A percentile compares a stretch with the other conserved stretches of the same genome.
Evolutionary conservation across 2,329 filamentous ascomycete species (phyloP).

Genomic region (Penicillium sp.): DNA sequence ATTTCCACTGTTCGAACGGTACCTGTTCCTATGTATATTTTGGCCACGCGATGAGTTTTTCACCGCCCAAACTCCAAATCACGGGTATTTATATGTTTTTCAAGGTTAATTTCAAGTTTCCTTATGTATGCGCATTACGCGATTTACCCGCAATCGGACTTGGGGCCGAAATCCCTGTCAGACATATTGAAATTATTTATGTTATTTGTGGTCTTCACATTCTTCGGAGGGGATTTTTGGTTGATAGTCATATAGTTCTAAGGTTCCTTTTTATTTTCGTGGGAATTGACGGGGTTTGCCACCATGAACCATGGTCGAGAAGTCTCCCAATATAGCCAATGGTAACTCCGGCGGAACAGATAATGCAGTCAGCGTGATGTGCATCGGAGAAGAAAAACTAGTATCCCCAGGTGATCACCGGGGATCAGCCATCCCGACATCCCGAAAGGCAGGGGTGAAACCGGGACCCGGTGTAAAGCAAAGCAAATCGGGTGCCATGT

Average conservation of each 20-base stretch:
- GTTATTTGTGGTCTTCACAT: background rate
- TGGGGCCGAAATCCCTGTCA: constrained; percentile 9
- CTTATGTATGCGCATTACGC: background rate
- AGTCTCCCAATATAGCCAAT: background rate
- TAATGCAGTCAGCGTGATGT: background rate
- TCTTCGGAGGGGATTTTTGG: too few species aligned
- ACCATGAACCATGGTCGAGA: constrained; percentile 12
- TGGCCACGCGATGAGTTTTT: background rate
- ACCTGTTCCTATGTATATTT: background rate
- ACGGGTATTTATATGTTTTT: background rate
- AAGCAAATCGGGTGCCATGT: constrained; percentile 16
- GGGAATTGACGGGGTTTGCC: constrained; percentile 11
- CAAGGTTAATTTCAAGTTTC: background rate
- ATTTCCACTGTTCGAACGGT: background rate
- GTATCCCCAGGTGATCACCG: constrained; percentile 10
- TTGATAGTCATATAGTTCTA: background rate
- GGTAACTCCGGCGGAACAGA: background rate
- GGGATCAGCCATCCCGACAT: constrained; percentile 1
- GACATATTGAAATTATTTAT: background rate
- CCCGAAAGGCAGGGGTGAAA: constrained; percentile 13
- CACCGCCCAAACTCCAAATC: background rate
- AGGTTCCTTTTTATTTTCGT: background rate
- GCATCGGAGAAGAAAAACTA: constrained; percentile 14
- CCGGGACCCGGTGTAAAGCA: constrained; percentile 8
- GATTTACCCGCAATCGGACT: constrained; percentile 23